Conservation (phyloP, 2,329 filamentous ascomycete genomes). For the Microcera coccophila region DNA sequence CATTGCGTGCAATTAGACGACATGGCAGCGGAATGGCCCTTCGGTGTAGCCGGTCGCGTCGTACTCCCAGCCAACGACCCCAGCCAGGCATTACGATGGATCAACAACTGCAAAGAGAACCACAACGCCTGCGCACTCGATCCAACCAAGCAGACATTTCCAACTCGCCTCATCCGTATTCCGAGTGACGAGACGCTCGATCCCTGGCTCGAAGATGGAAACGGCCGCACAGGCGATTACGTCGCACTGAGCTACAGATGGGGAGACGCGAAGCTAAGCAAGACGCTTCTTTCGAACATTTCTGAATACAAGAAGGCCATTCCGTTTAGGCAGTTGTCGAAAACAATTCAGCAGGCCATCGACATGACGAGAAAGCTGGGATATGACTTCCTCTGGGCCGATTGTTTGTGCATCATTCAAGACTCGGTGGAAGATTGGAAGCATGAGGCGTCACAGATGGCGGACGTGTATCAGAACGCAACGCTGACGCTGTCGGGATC, state of each 20-base stretch:
- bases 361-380: neutral
- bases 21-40: neutral
- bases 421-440: neutral
- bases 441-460: neutral
- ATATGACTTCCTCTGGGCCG: neutral
- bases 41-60: neutral
- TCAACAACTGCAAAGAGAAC: neutral
- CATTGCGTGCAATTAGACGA: neutral
- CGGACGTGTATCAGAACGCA: neutral
- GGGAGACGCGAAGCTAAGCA: neutral
- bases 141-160: neutral
- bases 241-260: neutral
- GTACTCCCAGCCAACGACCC: neutral
- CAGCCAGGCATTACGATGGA: neutral
- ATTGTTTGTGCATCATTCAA: slow-evolving; percentile 2
- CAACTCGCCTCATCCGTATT: neutral
- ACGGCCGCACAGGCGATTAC: neutral
- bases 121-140: neutral
- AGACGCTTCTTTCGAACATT: neutral
- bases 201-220: neutral
- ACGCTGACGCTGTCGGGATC: neutral
- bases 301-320: neutral
- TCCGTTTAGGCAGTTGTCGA: neutral
- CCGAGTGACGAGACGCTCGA: neutral
- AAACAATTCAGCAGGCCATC: slow-evolving; percentile 1